phyloP scores from a whole-genome alignment of 805 yeast genomes.

The Debaryomyces castellii region DNA sequence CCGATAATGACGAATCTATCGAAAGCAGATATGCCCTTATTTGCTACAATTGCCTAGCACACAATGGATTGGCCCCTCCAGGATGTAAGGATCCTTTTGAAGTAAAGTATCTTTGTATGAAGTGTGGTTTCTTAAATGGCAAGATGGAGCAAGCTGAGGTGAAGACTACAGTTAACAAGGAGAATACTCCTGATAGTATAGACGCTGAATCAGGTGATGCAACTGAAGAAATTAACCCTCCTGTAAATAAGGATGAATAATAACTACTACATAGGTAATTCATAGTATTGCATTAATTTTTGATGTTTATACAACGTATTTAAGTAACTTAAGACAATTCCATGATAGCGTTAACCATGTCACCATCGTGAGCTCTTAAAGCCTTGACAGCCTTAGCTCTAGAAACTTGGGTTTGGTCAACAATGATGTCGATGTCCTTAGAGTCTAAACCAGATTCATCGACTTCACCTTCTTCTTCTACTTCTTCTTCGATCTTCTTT shows the following conservation, averaged over 20 bases:
- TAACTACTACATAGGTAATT: background rate
- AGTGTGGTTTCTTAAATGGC: conserved; percentile 53
- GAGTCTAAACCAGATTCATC: conserved; percentile 84
- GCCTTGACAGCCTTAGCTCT: conserved; percentile 91
- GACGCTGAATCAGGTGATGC: no score
- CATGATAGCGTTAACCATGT: conserved; percentile 96
- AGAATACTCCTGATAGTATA: background rate
- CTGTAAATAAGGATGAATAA: background rate
- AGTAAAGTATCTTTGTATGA: conserved; percentile 63
- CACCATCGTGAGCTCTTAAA: conserved; percentile 83
- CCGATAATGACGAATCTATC: conserved; percentile 65
- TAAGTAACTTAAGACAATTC: conserved; percentile 46
- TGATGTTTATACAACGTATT: background rate
- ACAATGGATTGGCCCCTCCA: conserved; percentile 83
- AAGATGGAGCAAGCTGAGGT: conserved; percentile 3
- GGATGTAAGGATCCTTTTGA: conserved; percentile 48
- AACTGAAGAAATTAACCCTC: background rate
- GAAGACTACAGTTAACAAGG: background rate
- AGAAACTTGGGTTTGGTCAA: conserved; percentile 88
- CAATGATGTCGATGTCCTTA: conserved; percentile 80
- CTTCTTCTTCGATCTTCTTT: conserved; percentile 45
- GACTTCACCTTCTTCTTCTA: conserved; percentile 67
- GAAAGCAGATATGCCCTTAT: conserved; percentile 69
- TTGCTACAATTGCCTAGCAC: conserved; percentile 62
- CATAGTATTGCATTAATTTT: background rate